Conservation (phyloP, 148 eudicot species). For the Diospyros lotus region DNA sequence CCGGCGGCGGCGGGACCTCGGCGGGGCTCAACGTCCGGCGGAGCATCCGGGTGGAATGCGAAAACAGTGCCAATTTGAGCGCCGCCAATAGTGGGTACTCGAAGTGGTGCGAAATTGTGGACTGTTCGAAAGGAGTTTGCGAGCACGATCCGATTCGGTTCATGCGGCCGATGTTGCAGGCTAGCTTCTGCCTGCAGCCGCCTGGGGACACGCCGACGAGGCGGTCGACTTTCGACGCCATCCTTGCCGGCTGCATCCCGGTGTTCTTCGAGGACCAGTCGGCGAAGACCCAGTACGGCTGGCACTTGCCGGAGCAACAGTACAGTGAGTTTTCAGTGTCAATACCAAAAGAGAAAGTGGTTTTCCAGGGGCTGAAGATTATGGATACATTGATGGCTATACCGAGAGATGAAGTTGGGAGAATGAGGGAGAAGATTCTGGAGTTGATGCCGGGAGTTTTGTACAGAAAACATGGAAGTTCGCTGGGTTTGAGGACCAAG, state of each 20-base stretch:
- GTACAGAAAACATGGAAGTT: constrained; percentile 88
- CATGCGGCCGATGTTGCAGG: constrained; percentile 79
- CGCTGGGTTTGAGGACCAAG: constrained; percentile 69
- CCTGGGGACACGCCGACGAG: constrained; percentile 91
- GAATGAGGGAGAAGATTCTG: constrained; percentile 75
- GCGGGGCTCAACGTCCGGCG: constrained; percentile 54
- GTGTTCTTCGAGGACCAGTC: constrained; percentile 87
- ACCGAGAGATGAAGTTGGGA: constrained; percentile 60
- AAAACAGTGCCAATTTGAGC: constrained; percentile 9
- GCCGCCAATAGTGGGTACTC: constrained; percentile 24
- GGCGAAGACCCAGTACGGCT: constrained; percentile 58
- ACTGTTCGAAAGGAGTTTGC: constrained; percentile 77
- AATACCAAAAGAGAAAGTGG: constrained; percentile 83
- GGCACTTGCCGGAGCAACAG: constrained; percentile 67
- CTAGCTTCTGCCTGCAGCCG: constrained; percentile 84
- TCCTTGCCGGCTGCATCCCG: constrained; percentile 86
- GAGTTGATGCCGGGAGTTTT: constrained; percentile 69
- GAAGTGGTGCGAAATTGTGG: constrained; percentile 70
- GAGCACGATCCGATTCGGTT: constrained; percentile 83
- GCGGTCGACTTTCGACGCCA: constrained; percentile 73
- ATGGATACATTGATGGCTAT: constrained; percentile 68
- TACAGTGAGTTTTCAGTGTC: constrained; percentile 67
- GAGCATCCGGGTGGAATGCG: constrained; percentile 75
- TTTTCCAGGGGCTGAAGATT: constrained; percentile 69
- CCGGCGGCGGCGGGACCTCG: constrained; percentile 83